A percentile compares a stretch with the other conserved stretches of the same genome.
These are phyloP conservation scores for Cyberlindnera mississippiensis DNA, from an alignment of 805 yeast species.

Conservation along the genomic window DNA sequence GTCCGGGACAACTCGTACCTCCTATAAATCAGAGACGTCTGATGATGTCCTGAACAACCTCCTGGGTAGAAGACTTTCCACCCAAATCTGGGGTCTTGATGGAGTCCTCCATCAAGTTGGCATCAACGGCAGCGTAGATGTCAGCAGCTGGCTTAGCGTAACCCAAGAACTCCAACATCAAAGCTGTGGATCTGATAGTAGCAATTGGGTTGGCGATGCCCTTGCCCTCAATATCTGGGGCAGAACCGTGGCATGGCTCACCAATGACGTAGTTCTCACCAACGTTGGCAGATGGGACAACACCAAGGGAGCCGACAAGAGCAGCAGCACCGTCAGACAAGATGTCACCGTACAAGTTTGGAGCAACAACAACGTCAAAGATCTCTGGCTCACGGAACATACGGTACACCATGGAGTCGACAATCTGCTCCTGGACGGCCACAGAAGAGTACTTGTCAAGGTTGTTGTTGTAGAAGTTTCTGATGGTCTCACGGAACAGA, in stretches of 20 bases:
- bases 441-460: slow-evolving; percentile 55
- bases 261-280: slow-evolving; percentile 96
- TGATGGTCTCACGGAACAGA: slow-evolving; percentile 82
- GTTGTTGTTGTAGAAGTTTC: slow-evolving; percentile 45
- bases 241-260: slow-evolving; percentile 99
- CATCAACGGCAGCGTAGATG: slow-evolving; percentile 92
- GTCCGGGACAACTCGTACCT: slow-evolving; percentile 86
- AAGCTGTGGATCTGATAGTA: slow-evolving; percentile 94
- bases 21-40: slow-evolving; percentile 27
- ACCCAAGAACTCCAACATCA: slow-evolving; percentile 97
- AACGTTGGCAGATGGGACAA: slow-evolving; percentile 96
- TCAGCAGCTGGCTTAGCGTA: slow-evolving; percentile 83
- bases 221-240: slow-evolving; percentile 96
- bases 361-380: slow-evolving; percentile 97
- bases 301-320: slow-evolving; percentile 94
- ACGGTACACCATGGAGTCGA: slow-evolving; percentile 98
- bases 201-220: slow-evolving; percentile 96
- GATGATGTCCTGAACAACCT: slow-evolving; percentile 82
- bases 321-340: slow-evolving; percentile 98
- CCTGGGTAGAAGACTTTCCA: slow-evolving; percentile 80
- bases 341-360: slow-evolving; percentile 96
- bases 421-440: slow-evolving; percentile 89
- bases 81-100: slow-evolving; percentile 91
- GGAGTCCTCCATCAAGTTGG: slow-evolving; percentile 75
- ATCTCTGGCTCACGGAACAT: slow-evolving; percentile 98